A percentile compares a stretch with the other conserved stretches of the same genome.
phyloP scores from a whole-genome alignment of 805 yeast species.

The Cyberlindnera galapagoensis region DNA sequence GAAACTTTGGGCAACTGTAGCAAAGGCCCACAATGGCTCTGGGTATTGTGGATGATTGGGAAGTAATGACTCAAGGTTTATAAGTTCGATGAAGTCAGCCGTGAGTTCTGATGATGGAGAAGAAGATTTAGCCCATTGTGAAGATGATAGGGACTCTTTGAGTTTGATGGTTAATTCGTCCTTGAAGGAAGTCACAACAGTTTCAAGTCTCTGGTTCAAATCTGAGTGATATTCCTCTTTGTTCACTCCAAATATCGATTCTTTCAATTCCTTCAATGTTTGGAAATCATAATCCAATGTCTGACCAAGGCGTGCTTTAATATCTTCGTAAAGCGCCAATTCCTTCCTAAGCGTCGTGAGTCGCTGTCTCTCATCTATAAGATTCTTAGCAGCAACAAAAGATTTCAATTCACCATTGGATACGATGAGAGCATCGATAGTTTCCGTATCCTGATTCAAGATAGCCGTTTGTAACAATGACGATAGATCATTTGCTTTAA shows the following conservation, averaged over 20 bases:
- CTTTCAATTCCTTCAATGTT: slow-evolving; percentile 7
- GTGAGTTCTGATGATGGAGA: slow-evolving; percentile 1
- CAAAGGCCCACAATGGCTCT: slow-evolving; percentile 45
- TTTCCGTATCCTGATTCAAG: slow-evolving; percentile 11
- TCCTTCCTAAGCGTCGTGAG: slow-evolving; percentile 4
- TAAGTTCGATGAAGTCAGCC: slow-evolving; percentile 6
- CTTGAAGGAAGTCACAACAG: slow-evolving; percentile 8
- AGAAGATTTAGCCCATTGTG: slow-evolving; percentile 16
- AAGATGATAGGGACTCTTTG: slow-evolving; percentile 6
- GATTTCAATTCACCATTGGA: slow-evolving; percentile 15
- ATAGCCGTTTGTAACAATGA: slow-evolving; percentile 10
- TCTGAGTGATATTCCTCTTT: slow-evolving; percentile 1
- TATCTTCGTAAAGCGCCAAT: slow-evolving; percentile 4
- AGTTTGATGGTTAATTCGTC: slow-evolving; percentile 6
- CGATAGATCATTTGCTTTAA: slow-evolving; percentile 13
- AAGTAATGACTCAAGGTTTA: slow-evolving; percentile 16
- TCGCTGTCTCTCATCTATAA: slow-evolving; percentile 7
- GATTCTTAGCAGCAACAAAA: slow-evolving; percentile 12
- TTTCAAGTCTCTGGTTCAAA: slow-evolving; percentile 4
- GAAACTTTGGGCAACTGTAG: slow-evolving; percentile 38
- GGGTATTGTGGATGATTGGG: slow-evolving; percentile 25
- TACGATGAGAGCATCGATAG: slow-evolving; percentile 20
- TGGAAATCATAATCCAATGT: slow-evolving; percentile 12
- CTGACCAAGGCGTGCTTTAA: slow-evolving; percentile 5
- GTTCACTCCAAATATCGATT: slow-evolving; percentile 1